phyloP scores from a whole-genome alignment of 176 grass and related monocot genomes.

The Triticum timopheevii region DNA sequence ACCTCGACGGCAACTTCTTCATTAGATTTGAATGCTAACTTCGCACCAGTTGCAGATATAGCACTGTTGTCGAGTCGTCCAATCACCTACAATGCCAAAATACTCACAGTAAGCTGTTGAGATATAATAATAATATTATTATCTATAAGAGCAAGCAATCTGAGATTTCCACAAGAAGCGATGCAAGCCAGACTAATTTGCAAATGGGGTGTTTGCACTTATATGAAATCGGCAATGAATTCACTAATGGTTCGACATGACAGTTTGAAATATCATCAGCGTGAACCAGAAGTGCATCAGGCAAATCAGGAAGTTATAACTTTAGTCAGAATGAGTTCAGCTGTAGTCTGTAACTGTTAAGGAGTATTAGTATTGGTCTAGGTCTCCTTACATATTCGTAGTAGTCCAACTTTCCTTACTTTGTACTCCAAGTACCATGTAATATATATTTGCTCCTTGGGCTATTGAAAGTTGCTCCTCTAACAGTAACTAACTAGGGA shows the following conservation, averaged over 20 bases:
- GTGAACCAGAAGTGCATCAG: background rate
- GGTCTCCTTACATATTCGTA: background rate
- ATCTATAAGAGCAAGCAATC: conserved; percentile 17
- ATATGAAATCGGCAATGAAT: background rate
- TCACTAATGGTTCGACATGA: background rate
- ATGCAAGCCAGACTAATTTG: conserved; percentile 1
- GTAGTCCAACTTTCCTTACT: background rate
- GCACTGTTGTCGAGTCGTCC: conserved; percentile 95
- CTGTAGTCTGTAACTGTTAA: background rate
- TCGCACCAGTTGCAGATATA: conserved; percentile 93
- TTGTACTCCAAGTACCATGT: background rate
- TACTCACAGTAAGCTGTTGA: background rate
- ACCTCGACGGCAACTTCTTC: conserved; percentile 68
- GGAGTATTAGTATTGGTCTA: background rate
- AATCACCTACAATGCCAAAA: conserved; percentile 60
- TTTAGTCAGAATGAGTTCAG: background rate
- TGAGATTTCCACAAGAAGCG: background rate
- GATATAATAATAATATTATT: background rate
- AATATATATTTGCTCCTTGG: background rate
- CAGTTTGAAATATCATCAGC: background rate
- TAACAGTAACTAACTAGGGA: background rate
- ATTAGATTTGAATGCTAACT: conserved; percentile 86
- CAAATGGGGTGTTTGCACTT: conserved; percentile 16
- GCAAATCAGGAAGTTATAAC: conserved; percentile 4
- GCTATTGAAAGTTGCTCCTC: too few relatives aligned